These are phyloP conservation scores for Zoysia japonica DNA, from an alignment of 176 grass and related monocot genomes.

Conservation along the genomic window DNA sequence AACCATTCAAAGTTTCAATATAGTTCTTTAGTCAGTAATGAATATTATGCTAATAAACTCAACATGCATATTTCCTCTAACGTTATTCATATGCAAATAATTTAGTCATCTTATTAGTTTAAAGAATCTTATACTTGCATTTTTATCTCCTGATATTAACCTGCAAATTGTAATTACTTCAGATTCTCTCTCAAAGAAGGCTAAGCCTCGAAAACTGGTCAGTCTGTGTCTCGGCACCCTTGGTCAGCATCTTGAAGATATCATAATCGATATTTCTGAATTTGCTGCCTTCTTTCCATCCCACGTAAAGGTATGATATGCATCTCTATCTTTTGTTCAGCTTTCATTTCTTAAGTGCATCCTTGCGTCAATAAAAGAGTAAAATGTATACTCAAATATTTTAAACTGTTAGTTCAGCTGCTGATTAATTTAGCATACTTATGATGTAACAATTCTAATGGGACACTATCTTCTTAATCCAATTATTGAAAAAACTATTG, in stretches of 20 bases:
- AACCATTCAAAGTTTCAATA: not conserved
- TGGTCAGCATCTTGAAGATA: constrained; percentile 87
- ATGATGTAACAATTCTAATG: too few species aligned
- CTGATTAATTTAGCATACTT: not conserved
- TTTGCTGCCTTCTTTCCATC: constrained; percentile 68
- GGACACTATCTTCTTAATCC: not conserved
- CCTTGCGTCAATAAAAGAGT: not conserved
- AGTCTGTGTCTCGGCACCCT: constrained; percentile 85
- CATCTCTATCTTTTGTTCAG: not conserved
- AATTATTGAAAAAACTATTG: not conserved
- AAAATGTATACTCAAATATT: not conserved
- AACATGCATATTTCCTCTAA: not conserved
- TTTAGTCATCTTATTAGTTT: not conserved
- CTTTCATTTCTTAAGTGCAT: constrained; percentile 11
- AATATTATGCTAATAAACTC: not conserved
- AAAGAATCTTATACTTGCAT: not conserved
- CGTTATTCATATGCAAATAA: constrained; percentile 4
- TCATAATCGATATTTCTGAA: constrained; percentile 76
- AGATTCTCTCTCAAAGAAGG: constrained; percentile 68
- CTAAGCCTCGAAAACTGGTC: constrained; percentile 67
- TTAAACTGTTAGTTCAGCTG: not conserved
- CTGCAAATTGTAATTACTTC: constrained; percentile 36
- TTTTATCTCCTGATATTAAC: constrained; percentile 1
- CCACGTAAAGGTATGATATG: constrained; percentile 78
- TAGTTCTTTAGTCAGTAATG: not conserved